phyloP scores from a whole-genome alignment of 768 basidiomycete species.

The Scleroderma bovista region DNA sequence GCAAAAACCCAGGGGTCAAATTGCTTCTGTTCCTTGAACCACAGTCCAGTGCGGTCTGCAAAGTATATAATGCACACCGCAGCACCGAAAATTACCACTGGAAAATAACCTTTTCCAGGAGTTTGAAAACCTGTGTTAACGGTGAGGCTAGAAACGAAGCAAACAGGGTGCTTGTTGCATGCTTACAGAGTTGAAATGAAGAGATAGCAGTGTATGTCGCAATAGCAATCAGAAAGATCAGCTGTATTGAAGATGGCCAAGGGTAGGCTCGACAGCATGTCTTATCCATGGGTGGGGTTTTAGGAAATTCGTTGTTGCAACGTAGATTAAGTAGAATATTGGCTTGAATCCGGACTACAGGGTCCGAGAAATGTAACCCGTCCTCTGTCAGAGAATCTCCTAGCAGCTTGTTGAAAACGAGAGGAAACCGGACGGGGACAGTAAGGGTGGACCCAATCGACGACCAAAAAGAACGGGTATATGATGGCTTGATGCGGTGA shows the following conservation, averaged over 20 bases:
- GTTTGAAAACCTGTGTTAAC: slow-evolving; percentile 6
- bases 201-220: slow-evolving; percentile 48
- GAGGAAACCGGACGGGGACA: slow-evolving; percentile 53
- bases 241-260: slow-evolving; percentile 51
- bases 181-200: slow-evolving; percentile 33
- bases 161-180: slow-evolving; percentile 3
- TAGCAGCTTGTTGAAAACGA: slow-evolving; percentile 78
- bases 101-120: slow-evolving; percentile 16
- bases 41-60: slow-evolving; percentile 82
- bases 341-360: slow-evolving; percentile 62
- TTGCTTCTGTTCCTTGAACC: slow-evolving; percentile 87
- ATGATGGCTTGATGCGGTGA: slow-evolving; percentile 52
- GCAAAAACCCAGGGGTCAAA: slow-evolving; percentile 67
- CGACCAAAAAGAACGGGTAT: slow-evolving; percentile 25
- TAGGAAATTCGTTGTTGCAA: slow-evolving; percentile 70
- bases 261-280: slow-evolving; percentile 83
- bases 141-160: slow-evolving; percentile 10
- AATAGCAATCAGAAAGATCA: slow-evolving; percentile 43
- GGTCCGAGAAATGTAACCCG: slow-evolving; percentile 74
- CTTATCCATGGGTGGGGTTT: slow-evolving; percentile 60
- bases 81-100: slow-evolving; percentile 60
- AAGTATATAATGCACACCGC: slow-evolving; percentile 64
- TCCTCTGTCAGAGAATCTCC: slow-evolving; percentile 72
- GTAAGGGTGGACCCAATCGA: slow-evolving; percentile 16
- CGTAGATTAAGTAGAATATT: slow-evolving; percentile 72